These are phyloP conservation scores for Fraxinus anomala DNA, from an alignment of 257 asterid species.

Conservation along the genomic window DNA sequence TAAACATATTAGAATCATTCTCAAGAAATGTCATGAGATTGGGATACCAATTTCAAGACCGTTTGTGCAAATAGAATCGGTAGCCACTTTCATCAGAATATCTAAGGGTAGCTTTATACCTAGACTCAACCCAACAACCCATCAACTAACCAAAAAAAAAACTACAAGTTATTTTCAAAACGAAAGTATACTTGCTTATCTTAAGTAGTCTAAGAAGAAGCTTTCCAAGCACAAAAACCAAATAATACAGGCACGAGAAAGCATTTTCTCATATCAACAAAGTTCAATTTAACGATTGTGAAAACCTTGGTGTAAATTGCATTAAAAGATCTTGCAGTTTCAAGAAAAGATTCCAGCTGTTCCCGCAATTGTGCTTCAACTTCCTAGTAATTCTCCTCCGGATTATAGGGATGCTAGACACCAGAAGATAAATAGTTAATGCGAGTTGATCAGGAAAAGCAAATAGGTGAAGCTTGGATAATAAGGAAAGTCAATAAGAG, in stretches of 20 bases:
- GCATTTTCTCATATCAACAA: conserved; percentile 4
- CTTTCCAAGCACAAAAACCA: not conserved
- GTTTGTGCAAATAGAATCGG: not conserved
- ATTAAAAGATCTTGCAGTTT: conserved; percentile 88
- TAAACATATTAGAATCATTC: conserved; percentile 4
- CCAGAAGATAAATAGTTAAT: conserved; percentile 25
- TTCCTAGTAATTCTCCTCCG: conserved; percentile 91
- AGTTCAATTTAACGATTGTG: not conserved
- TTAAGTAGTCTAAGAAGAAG: not conserved
- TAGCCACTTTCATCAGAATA: not conserved
- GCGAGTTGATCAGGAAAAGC: conserved; percentile 28
- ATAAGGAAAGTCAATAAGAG: not conserved
- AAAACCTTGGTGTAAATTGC: conserved; percentile 92
- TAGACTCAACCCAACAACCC: not conserved
- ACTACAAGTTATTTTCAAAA: not conserved
- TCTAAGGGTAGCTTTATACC: not conserved
- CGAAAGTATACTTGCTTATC: not conserved
- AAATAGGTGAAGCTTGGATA: conserved; percentile 16
- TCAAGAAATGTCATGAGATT: not conserved
- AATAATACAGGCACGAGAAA: not conserved
- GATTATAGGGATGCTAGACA: conserved; percentile 82
- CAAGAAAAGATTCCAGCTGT: conserved; percentile 93
- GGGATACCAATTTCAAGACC: not conserved
- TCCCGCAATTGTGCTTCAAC: conserved; percentile 77
- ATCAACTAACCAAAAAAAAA: not conserved